Base-by-base conservation (phyloP, 306 rosid species). In the Corylus heterophylla region DNA sequence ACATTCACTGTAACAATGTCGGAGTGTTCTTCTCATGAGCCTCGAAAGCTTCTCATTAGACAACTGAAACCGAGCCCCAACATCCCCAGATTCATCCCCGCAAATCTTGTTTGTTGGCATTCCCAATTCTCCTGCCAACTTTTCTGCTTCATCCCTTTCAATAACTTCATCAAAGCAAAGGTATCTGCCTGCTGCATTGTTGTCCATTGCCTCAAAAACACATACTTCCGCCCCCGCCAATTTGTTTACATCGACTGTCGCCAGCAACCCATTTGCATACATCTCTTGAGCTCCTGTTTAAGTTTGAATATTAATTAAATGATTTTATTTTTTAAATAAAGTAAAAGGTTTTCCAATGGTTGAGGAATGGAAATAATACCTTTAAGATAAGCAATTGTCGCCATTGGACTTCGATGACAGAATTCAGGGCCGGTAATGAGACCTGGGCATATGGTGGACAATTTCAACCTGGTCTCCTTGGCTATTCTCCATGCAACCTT, bases 321-420 rank as follows among this genome's bases (percentile, higher is more conserved):
- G 44, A 27, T 29, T 62, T 27, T 62, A 3, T 25, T 4, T 8
- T 9, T 18, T 71, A 0, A 5, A 42, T 39, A 4, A 5, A 42
- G 0, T 42, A 5, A 42, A 42, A 42, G 45, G 9, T 6, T 42
- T 39, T 42, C 7, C 45, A 42, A 42, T 35, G 55, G 49, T 45
- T 48, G 54, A 37, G 70, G 47, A 58, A 1, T 25, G 11, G 45
- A 18, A 59, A 56, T 37, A 63, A 47, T 84, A 95, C 97, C 98
- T 89, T 95, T 95, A 72, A 95, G 99, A 76, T 88, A 95, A 37
- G 99, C 97, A 77, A 93, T 81, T 29, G 99, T 93, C 20, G 99
- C 74, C 3, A 97, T 95, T 63, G 98, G 87, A 31, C 88, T 93
- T 62, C 78, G 86, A 0, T 39, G 63, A 42, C 73, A 81, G 71